Conservation (phyloP, 257 asterid genomes). For the Vinca minor region DNA sequence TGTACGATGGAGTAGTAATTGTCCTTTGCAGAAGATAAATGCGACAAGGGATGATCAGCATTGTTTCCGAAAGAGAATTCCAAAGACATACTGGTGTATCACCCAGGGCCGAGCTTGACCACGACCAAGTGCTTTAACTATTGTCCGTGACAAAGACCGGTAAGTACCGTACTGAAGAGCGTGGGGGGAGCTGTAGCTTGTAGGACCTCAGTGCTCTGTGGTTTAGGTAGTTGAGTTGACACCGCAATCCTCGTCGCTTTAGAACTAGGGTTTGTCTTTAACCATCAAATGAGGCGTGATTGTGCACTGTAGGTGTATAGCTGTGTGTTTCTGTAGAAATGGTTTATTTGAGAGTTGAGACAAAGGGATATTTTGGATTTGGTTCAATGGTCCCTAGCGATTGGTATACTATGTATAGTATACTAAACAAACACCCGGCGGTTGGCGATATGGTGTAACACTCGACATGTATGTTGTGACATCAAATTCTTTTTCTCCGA, state of each 20-base stretch:
- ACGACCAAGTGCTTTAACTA: background rate
- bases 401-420: too few species aligned
- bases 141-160: background rate
- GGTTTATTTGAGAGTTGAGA: too few species aligned
- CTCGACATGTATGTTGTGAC: too few species aligned
- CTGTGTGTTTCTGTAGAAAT: background rate
- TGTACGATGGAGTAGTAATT: background rate
- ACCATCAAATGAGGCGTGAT: background rate
- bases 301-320: background rate
- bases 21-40: background rate
- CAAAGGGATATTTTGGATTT: too few species aligned
- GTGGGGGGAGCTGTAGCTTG: too few species aligned
- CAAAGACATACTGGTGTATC: background rate
- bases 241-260: constrained; percentile 23
- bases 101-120: background rate
- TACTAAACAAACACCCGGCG: too few species aligned
- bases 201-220: too few species aligned
- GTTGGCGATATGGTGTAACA: too few species aligned
- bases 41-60: background rate
- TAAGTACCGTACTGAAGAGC: background rate
- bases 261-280: too few species aligned
- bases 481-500: too few species aligned
- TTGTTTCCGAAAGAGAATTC: background rate
- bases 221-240: constrained; percentile 5
- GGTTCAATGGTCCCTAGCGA: too few species aligned